These are phyloP conservation scores for Cladorrhinum samala DNA, from an alignment of 495 filamentous ascomycete species.

Conservation along the genomic window DNA sequence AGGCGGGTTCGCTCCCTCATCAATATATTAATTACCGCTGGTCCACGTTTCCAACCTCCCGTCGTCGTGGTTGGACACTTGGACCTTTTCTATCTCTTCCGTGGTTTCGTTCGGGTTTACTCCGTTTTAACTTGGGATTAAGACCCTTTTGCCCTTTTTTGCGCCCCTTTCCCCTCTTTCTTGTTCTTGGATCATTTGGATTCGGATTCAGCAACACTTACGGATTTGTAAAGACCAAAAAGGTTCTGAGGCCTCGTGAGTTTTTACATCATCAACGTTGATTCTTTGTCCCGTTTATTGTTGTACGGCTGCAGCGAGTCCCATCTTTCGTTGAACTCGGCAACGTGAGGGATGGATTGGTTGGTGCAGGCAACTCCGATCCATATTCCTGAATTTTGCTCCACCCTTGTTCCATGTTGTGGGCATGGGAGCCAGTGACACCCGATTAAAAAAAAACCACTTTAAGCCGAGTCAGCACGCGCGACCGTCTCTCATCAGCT, in stretches of 20 bases:
- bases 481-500: background rate
- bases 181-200: background rate
- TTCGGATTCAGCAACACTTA: too few species aligned
- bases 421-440: background rate
- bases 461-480: background rate
- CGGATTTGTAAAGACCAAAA: too few species aligned
- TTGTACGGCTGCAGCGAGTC: background rate
- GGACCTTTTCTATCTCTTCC: background rate
- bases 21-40: constrained; percentile 6
- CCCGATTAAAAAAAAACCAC: background rate
- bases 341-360: background rate
- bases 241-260: too few species aligned
- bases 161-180: background rate
- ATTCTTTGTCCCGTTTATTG: background rate
- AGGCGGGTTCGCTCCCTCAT: constrained; percentile 14
- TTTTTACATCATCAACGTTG: background rate
- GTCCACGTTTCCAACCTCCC: background rate
- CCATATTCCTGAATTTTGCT: background rate
- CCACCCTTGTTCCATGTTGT: constrained; percentile 1
- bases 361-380: constrained; percentile 1
- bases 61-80: background rate
- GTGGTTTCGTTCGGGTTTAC: background rate
- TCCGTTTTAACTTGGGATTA: background rate
- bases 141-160: background rate
- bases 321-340: background rate